phyloP scores from a whole-genome alignment of 225 moss, liverwort and hornwort species.

The Physcomitrellopsis africana region DNA sequence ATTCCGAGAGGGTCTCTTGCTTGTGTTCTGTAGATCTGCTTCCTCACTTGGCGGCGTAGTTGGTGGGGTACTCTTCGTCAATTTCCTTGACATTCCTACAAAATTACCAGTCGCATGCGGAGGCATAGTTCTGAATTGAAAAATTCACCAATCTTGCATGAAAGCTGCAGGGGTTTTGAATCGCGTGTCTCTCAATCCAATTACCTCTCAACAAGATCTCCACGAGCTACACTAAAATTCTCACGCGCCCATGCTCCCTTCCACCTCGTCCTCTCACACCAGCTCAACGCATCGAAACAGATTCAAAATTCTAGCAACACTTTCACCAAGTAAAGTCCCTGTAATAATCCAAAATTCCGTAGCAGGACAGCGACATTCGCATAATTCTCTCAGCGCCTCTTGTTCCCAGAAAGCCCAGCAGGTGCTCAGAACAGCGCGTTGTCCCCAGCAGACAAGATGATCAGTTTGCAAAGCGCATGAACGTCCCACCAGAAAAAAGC shows the following conservation, averaged over 20 bases:
- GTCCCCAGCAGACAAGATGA: background rate
- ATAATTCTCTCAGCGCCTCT: background rate
- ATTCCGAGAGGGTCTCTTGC: background rate
- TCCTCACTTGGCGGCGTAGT: constrained; percentile 26
- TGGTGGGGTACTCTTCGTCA: constrained; percentile 23
- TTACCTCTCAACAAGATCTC: background rate
- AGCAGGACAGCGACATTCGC: background rate
- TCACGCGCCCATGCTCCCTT: background rate
- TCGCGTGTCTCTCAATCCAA: background rate
- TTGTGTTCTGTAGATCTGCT: background rate
- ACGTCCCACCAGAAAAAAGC: background rate
- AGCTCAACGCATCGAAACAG: background rate
- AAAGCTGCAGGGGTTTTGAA: background rate
- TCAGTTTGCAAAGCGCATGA: background rate
- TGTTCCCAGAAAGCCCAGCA: background rate
- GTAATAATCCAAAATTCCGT: background rate
- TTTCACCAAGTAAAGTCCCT: background rate
- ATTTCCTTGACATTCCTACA: constrained; percentile 33
- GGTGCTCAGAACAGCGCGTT: background rate
- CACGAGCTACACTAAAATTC: background rate
- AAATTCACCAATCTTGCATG: background rate
- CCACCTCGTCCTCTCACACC: background rate
- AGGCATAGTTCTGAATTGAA: constrained; percentile 35
- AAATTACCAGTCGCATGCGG: constrained; percentile 37
- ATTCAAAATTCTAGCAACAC: background rate